Evolutionary conservation across 805 yeast species (phyloP).

Genomic region (Nakazawaea anatomiae): DNA sequence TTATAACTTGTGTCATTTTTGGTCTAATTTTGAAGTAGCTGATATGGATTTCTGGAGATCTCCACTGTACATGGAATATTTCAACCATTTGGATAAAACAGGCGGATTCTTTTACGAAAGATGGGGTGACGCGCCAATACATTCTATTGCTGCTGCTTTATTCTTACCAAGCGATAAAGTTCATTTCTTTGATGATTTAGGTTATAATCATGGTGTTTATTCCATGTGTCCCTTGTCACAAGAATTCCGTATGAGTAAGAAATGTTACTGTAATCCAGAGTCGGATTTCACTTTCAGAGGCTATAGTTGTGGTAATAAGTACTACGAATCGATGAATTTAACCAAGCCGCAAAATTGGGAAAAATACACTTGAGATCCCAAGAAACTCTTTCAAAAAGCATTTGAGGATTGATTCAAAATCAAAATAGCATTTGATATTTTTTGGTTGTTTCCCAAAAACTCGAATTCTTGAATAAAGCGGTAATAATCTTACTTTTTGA

Average conservation of each 20-base stretch:
- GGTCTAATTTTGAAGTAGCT: slow-evolving; percentile 78
- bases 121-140: slow-evolving; percentile 96
- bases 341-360: slow-evolving; percentile 23
- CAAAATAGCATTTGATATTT: too few species aligned
- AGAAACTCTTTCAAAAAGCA: too few species aligned
- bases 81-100: slow-evolving; percentile 52
- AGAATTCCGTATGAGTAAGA: slow-evolving; percentile 18
- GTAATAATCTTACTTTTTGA: too few species aligned
- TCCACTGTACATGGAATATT: slow-evolving; percentile 49
- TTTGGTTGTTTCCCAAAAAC: too few species aligned
- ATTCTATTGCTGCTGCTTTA: slow-evolving; percentile 66
- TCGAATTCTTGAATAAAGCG: too few species aligned
- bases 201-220: slow-evolving; percentile 58
- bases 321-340: slow-evolving; percentile 21
- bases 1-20: slow-evolving; percentile 74
- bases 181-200: slow-evolving; percentile 70
- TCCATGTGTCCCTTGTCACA: slow-evolving; percentile 36
- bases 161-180: slow-evolving; percentile 50
- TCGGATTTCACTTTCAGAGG: slow-evolving; percentile 32
- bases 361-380: slow-evolving; percentile 12
- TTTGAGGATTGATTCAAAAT: too few species aligned
- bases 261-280: slow-evolving; percentile 33
- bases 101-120: slow-evolving; percentile 86
- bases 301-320: slow-evolving; percentile 28
- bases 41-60: slow-evolving; percentile 65